These are phyloP conservation scores for Lycium ferocissimum DNA, from an alignment of 257 asterid genomes.

Conservation along the genomic window DNA sequence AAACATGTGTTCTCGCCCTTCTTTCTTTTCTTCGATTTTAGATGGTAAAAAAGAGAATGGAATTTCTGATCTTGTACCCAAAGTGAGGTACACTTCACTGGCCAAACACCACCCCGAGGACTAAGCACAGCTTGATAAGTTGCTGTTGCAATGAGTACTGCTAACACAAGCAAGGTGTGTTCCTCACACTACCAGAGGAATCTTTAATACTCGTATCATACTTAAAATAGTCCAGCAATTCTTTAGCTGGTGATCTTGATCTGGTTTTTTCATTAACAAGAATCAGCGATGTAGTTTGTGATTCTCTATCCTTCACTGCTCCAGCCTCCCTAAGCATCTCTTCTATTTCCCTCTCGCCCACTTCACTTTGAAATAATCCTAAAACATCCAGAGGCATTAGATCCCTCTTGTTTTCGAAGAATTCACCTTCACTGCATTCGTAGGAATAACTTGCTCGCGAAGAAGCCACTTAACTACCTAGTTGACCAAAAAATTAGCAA, in stretches of 20 bases:
- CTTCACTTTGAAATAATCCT: slow-evolving; percentile 35
- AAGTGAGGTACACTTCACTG: too few relatives aligned
- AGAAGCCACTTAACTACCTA: slow-evolving; percentile 35
- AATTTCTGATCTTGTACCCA: too few relatives aligned
- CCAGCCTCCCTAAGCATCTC: slow-evolving; percentile 50
- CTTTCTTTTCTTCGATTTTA: too few relatives aligned
- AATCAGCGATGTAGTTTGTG: not conserved
- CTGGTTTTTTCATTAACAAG: not conserved
- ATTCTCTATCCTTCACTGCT: slow-evolving; percentile 23
- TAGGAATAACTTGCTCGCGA: not conserved
- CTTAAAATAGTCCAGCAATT: slow-evolving; percentile 38
- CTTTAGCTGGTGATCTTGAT: slow-evolving; percentile 23
- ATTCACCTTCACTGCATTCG: slow-evolving; percentile 35
- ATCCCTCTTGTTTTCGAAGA: slow-evolving; percentile 36
- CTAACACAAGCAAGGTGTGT: slow-evolving; percentile 48
- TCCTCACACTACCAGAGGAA: slow-evolving; percentile 49
- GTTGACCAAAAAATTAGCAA: not conserved
- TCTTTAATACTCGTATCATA: slow-evolving; percentile 36
- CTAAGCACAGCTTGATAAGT: slow-evolving; percentile 62
- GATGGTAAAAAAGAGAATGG: too few relatives aligned
- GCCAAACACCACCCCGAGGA: slow-evolving; percentile 75
- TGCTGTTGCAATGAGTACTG: slow-evolving; percentile 53
- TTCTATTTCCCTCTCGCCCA: slow-evolving; percentile 52
- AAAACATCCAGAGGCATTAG: slow-evolving; percentile 44
- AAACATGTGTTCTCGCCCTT: too few relatives aligned